Percentiles rank a stretch among this genome's conserved stretches.
Conservation (phyloP, 345 rosid genomes). For the Alliaria petiolata region DNA sequence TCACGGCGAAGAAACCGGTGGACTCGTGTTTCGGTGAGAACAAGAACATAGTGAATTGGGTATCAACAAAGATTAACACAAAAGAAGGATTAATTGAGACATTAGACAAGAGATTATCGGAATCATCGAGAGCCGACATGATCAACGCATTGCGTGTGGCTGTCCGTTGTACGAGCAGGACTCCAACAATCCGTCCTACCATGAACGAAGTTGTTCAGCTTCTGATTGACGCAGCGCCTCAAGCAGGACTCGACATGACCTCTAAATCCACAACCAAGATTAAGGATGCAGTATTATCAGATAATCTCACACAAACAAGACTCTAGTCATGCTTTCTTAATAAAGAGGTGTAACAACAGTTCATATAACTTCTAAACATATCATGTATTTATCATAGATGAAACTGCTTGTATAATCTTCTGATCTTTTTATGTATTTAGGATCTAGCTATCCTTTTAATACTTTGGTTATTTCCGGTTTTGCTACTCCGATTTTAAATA, state of each 20-base stretch:
- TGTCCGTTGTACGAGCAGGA: slow-evolving; percentile 59
- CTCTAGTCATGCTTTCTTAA: slow-evolving; percentile 13
- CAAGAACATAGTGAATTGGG: slow-evolving; percentile 81
- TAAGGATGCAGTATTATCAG: slow-evolving; percentile 41
- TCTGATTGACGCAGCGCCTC: slow-evolving; percentile 65
- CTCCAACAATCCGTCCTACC: slow-evolving; percentile 68
- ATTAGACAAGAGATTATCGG: slow-evolving; percentile 60
- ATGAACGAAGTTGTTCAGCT: slow-evolving; percentile 87
- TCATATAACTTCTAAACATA: slow-evolving; percentile 6
- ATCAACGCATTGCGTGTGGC: slow-evolving; percentile 69
- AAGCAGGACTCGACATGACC: slow-evolving; percentile 34
- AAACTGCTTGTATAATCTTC: not conserved
- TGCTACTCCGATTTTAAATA: not conserved
- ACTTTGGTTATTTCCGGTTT: not conserved
- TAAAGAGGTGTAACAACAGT: slow-evolving; percentile 9
- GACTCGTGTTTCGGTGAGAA: slow-evolving; percentile 74
- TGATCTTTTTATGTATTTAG: slow-evolving; percentile 4
- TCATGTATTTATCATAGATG: slow-evolving; percentile 2
- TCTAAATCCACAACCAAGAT: slow-evolving; percentile 45
- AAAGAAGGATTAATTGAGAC: slow-evolving; percentile 70
- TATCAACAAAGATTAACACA: slow-evolving; percentile 65
- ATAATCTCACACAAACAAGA: slow-evolving; percentile 16
- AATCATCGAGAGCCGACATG: slow-evolving; percentile 67
- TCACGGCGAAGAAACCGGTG: slow-evolving; percentile 80
- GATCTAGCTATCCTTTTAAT: not conserved